Evolutionary conservation across 768 basidiomycete genomes (phyloP), one percentile per base, ranked within the genome.

Genomic region (Rhodotorula kratochvilovae): DNA sequence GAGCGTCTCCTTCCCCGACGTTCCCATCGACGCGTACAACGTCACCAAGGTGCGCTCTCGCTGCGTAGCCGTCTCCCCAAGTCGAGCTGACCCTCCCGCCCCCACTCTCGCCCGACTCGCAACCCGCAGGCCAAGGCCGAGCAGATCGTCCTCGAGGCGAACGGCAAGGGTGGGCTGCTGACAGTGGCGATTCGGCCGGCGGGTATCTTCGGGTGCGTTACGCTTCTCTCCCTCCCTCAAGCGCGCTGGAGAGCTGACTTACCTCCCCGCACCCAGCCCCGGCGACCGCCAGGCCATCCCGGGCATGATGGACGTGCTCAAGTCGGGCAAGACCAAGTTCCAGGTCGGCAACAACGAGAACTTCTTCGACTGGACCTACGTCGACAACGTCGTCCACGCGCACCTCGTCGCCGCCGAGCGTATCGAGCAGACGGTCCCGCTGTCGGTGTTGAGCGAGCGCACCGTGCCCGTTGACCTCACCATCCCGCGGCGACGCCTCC

Each of bases 361-460:
- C 79, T 81, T 98, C 7, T 92, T 91, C 77, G 96, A 98, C 81
- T 93, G 90, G 87, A 96, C 94, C 11, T 97, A 97, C 78, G 92
- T 98, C 76, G 92, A 88, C 64, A 99, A 99, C 80, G 88, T 95
- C 71, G 95, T 93, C 2, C 86, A 89, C 77, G 94, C 93, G 7
- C 96, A 99, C 79, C 82, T 99, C 23, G 86, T 98, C 62, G 96
- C 96, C 19, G 89, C 90, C 31, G 94, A 97, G 83, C 90, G 87
- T 78, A 86, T 99, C 54, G 78, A 60, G 21, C 45, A 63, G 16
- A 15, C 66, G 65, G 60, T 61, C 73, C 61, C 71, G 79, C 83
- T 42, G 74, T 77, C 7, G 78, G 35, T 51, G 81, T 84, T 59
- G 81, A 82, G 66, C 63, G 78, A 19, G 81, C 84, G n/a, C 55